Base-by-base conservation (phyloP, 805 yeast genomes). In the Zygotorulaspora danielsina region DNA sequence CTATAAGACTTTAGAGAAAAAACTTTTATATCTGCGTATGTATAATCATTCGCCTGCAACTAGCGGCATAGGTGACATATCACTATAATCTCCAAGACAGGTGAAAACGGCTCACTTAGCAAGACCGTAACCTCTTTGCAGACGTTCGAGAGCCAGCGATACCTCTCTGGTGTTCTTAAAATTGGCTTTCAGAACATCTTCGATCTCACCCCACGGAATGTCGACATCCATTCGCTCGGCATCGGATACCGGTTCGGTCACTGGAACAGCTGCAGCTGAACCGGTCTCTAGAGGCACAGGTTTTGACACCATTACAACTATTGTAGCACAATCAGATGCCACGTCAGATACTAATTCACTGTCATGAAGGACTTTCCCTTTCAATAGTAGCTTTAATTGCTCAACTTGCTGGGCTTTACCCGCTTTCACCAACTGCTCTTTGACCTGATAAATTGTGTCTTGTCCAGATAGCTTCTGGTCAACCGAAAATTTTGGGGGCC, bases 401-500 rank as follows among this genome's bases (percentile, higher is more conserved):
- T 61, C 52, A 1, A 72, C 60, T 9, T 54, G 50, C 17, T 65
- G 58, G 2, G 64, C 66, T 6, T 55, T 54, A 1, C 54, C 61
- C 2, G 56, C 55, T 6, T 48, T 43, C 1, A 56, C 44, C n/a
- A 63, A 40, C 16, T 48, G 53, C 18, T 41, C 40, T 44, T 69
- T 69, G 13, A 66, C 56, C 35, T 60, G 62, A 24, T 49, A 45
- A 13, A 67, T 51, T 0, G 72, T 63, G 6, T 57, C 63, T 9
- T 54, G 49, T 1, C 46, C 26, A 18, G 44, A 29, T n/a, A 57
- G 50, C 16, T 55, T 45, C 16, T 58, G 45, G 11, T 55, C 48
- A 11, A 65, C 46, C 26, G 64, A 57, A 59, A 84, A 82, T 54
- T 79, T 84, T 5, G 95, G 95, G 4, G 81, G 75, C 51, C 79